These are phyloP conservation scores for Diplodia scrobiculata DNA, from an alignment of 2,329 filamentous ascomycete species.

Conservation along the genomic window DNA sequence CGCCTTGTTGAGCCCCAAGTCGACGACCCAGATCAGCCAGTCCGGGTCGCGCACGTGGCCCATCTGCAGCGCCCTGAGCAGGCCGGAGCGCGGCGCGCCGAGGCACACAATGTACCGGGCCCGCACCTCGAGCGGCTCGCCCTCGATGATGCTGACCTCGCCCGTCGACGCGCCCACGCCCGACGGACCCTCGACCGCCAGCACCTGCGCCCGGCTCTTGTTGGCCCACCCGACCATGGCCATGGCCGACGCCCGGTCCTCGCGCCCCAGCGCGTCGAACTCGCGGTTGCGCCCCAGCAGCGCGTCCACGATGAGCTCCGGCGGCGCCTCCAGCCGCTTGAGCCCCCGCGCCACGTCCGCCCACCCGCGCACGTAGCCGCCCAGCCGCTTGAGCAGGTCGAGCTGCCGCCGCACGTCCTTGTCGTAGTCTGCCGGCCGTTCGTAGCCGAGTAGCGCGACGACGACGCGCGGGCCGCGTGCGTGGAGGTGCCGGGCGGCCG, in stretches of 20 bases:
- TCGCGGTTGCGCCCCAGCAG: slow-evolving; percentile 82
- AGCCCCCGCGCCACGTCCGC: slow-evolving; percentile 58
- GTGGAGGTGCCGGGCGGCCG: slow-evolving; percentile 81
- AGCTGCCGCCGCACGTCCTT: slow-evolving; percentile 80
- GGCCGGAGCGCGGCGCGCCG: slow-evolving; percentile 81
- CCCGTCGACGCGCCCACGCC: slow-evolving; percentile 75
- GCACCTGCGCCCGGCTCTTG: slow-evolving; percentile 75
- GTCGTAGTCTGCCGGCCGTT: slow-evolving; percentile 77
- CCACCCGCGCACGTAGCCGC: slow-evolving; percentile 70
- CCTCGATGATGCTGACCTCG: slow-evolving; percentile 64
- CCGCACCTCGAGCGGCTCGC: slow-evolving; percentile 75
- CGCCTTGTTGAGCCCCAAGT: slow-evolving; percentile 81
- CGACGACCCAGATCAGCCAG: slow-evolving; percentile 82
- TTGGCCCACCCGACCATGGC: slow-evolving; percentile 95
- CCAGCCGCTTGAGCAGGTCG: slow-evolving; percentile 79
- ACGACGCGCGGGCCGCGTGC: slow-evolving; percentile 81
- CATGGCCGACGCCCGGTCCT: slow-evolving; percentile 80
- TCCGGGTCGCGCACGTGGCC: slow-evolving; percentile 56
- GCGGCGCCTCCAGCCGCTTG: slow-evolving; percentile 62
- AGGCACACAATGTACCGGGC: slow-evolving; percentile 82
- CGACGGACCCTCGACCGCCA: slow-evolving; percentile 89
- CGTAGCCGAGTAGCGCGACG: slow-evolving; percentile 80
- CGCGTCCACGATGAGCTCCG: slow-evolving; percentile 85
- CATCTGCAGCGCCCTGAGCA: slow-evolving; percentile 73
- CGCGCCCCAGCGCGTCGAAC: slow-evolving; percentile 82